Percentiles rank a stretch among this genome's conserved stretches.
phyloP scores from a whole-genome alignment of 257 asterid species.

The Buddleja alternifolia region DNA sequence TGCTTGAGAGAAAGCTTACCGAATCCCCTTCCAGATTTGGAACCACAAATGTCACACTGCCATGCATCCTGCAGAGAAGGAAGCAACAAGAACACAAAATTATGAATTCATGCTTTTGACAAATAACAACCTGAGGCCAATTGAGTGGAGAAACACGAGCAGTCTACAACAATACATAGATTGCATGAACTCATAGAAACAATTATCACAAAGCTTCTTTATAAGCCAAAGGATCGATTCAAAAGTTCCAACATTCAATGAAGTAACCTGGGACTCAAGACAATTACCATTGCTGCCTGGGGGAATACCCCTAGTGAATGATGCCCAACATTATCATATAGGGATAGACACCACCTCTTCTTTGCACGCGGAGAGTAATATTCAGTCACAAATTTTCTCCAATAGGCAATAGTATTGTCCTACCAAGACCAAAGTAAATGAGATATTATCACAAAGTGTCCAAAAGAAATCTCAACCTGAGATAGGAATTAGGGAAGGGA shows the following conservation, averaged over 20 bases:
- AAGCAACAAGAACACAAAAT: constrained; percentile 25
- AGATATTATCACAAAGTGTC: constrained; percentile 17
- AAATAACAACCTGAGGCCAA: constrained; percentile 6
- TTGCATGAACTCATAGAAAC: constrained; percentile 9
- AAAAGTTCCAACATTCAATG: not conserved
- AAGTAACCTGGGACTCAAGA: constrained; percentile 23
- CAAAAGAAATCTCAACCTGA: not conserved
- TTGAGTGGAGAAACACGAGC: not conserved
- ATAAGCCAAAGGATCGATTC: not conserved
- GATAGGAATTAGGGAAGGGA: constrained; percentile 14
- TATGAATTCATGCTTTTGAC: constrained; percentile 25
- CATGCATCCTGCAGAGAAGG: constrained; percentile 76
- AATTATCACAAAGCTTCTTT: constrained; percentile 1
- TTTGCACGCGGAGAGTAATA: constrained; percentile 95
- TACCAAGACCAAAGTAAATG: constrained; percentile 32
- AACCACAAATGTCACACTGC: constrained; percentile 97
- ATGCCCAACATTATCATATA: constrained; percentile 88
- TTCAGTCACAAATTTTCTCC: constrained; percentile 97
- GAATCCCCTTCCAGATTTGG: constrained; percentile 98
- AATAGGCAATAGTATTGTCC: constrained; percentile 92
- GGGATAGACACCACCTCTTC: constrained; percentile 96
- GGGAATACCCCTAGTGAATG: constrained; percentile 96
- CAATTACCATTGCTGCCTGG: constrained; percentile 90
- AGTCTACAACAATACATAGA: not conserved
- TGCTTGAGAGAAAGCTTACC: constrained; percentile 58